phyloP scores from a whole-genome alignment of 805 yeast species.

The Pichia nakasei region DNA sequence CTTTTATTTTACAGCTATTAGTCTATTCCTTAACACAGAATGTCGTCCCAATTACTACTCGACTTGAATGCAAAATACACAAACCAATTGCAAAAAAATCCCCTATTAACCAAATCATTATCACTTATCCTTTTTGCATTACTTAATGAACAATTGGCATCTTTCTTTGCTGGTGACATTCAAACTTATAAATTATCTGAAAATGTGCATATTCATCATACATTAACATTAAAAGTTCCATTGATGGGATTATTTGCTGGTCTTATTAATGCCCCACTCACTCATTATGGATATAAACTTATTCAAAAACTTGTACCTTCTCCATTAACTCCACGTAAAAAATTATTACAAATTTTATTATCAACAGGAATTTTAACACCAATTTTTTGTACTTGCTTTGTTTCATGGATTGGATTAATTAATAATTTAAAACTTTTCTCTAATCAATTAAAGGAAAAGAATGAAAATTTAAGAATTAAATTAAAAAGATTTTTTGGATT shows the following conservation, averaged over 20 bases:
- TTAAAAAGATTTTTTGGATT: constrained; percentile 12
- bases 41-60: not conserved
- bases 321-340: constrained; percentile 32
- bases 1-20: no score
- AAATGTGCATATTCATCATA: constrained; percentile 28
- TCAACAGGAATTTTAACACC: constrained; percentile 53
- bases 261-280: constrained; percentile 45
- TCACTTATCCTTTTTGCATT: constrained; percentile 49
- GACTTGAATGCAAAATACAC: not conserved
- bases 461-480: not conserved
- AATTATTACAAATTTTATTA: constrained; percentile 40
- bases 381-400: constrained; percentile 36
- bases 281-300: constrained; percentile 43
- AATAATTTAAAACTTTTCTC: constrained; percentile 22
- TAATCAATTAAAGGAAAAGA: not conserved
- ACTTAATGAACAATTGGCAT: constrained; percentile 51
- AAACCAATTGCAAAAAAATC: constrained; percentile 28
- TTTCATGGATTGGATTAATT: constrained; percentile 44
- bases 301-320: constrained; percentile 39
- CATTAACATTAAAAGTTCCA: constrained; percentile 37
- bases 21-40: no score
- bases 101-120: constrained; percentile 48
- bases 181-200: constrained; percentile 7
- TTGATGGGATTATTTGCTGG: constrained; percentile 51
- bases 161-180: constrained; percentile 39